Evolutionary conservation across 192 early-diverging fungal genomes (phyloP).

Genomic region (Entomortierella beljakovae): DNA sequence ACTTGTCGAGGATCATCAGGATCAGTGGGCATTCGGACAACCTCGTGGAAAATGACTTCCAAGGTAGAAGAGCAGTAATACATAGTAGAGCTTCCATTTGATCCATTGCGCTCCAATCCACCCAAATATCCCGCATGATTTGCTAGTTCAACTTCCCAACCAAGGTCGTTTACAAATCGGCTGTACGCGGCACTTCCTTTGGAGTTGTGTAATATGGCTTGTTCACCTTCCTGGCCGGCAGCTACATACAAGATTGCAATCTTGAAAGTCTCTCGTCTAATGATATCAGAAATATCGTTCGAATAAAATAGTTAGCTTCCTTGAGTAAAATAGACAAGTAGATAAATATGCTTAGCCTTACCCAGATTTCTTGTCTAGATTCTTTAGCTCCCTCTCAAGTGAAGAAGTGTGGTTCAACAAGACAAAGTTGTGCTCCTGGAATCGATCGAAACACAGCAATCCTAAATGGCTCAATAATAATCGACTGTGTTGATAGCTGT

Average conservation of each 20-base stretch:
- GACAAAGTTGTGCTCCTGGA: slow-evolving; percentile 76
- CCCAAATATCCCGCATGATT: slow-evolving; percentile 90
- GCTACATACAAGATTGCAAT: slow-evolving; percentile 94
- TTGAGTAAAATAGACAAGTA: neutral
- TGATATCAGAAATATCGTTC: neutral
- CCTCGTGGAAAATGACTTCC: slow-evolving; percentile 96
- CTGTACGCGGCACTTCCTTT: slow-evolving; percentile 79
- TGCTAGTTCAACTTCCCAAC: slow-evolving; percentile 92
- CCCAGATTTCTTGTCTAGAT: slow-evolving; percentile 85
- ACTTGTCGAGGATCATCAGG: slow-evolving; percentile 84
- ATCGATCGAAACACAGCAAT: slow-evolving; percentile 75
- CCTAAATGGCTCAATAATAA: slow-evolving; percentile 84
- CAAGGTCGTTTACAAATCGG: slow-evolving; percentile 89
- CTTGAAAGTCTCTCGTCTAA: slow-evolving; percentile 88
- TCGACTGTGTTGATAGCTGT: slow-evolving; percentile 71
- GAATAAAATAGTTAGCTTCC: neutral
- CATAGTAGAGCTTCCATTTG: slow-evolving; percentile 78
- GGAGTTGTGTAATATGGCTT: slow-evolving; percentile 84
- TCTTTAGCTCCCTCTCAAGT: slow-evolving; percentile 78
- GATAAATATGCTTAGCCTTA: slow-evolving; percentile 33
- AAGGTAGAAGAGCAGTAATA: slow-evolving; percentile 89
- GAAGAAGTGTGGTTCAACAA: slow-evolving; percentile 74
- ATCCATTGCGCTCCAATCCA: slow-evolving; percentile 83
- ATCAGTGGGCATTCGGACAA: slow-evolving; percentile 88
- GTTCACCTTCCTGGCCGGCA: slow-evolving; percentile 90